Conservation (phyloP, 2,329 filamentous ascomycete species). For the Gnomoniopsis smithogilvyi region DNA sequence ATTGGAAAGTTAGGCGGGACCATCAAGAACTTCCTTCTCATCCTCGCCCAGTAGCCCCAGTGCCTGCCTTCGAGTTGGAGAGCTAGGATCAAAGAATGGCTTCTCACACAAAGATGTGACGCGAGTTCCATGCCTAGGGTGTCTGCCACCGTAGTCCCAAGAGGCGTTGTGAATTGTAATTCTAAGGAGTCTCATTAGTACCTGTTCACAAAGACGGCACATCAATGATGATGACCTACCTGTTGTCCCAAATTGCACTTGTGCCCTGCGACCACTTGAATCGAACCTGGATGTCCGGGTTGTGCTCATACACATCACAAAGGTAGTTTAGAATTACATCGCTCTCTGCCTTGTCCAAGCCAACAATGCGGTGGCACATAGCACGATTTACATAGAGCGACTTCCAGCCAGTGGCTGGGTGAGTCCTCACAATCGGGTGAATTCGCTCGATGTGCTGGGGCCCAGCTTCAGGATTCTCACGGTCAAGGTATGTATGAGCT, state of each 20-base stretch:
- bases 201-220: neutral
- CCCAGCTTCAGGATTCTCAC: constrained; percentile 55
- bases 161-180: constrained; percentile 73
- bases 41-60: constrained; percentile 59
- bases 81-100: constrained; percentile 62
- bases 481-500: constrained; percentile 65
- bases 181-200: constrained; percentile 28
- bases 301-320: constrained; percentile 65
- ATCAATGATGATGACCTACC: constrained; percentile 33
- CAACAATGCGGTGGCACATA: constrained; percentile 67
- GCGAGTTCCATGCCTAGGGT: constrained; percentile 68
- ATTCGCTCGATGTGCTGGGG: constrained; percentile 64
- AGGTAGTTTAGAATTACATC: constrained; percentile 65
- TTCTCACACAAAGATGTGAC: constrained; percentile 70
- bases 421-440: constrained; percentile 67
- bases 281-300: constrained; percentile 68
- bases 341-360: constrained; percentile 65
- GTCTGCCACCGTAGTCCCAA: constrained; percentile 67
- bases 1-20: neutral
- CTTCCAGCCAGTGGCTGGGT: constrained; percentile 74
- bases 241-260: constrained; percentile 69
- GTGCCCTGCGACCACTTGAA: constrained; percentile 69
- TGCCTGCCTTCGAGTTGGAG: constrained; percentile 64
- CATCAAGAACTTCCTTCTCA: constrained; percentile 34
- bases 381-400: constrained; percentile 68